These are phyloP conservation scores for Lophiotrema nucula DNA, from an alignment of 495 filamentous ascomycete genomes.

Conservation along the genomic window DNA sequence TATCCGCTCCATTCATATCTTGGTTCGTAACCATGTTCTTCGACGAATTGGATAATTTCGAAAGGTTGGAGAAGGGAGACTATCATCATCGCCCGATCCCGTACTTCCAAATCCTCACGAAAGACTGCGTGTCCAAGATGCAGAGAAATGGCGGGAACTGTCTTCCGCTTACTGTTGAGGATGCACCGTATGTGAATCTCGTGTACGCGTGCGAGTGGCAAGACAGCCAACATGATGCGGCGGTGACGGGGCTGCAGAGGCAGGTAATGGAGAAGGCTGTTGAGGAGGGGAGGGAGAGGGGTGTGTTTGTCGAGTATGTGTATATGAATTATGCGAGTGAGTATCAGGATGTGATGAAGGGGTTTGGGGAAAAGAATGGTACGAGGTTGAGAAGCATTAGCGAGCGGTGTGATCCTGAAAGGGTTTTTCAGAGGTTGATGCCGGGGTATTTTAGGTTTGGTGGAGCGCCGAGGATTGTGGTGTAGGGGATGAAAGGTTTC, in stretches of 20 bases:
- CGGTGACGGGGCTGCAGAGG: background rate
- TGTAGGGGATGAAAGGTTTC: too few relatives aligned
- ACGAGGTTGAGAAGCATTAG: slow-evolving; percentile 40
- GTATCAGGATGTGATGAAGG: slow-evolving; percentile 12
- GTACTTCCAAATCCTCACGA: slow-evolving; percentile 12
- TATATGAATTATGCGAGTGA: slow-evolving; percentile 22
- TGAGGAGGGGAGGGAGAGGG: background rate
- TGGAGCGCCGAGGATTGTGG: slow-evolving; percentile 32
- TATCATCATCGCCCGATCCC: background rate
- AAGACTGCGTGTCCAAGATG: background rate
- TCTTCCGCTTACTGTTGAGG: background rate
- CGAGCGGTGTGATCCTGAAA: slow-evolving; percentile 43
- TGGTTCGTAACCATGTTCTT: slow-evolving; percentile 1
- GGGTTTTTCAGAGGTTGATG: slow-evolving; percentile 35
- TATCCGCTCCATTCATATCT: background rate
- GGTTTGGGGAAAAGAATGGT: slow-evolving; percentile 43
- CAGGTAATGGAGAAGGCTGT: slow-evolving; percentile 1
- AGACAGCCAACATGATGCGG: background rate
- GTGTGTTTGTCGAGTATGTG: slow-evolving; percentile 4
- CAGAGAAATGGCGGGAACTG: slow-evolving; percentile 11
- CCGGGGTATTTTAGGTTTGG: slow-evolving; percentile 42
- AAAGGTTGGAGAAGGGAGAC: background rate
- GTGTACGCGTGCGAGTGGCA: slow-evolving; percentile 1
- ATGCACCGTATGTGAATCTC: slow-evolving; percentile 8
- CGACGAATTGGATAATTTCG: background rate